phyloP scores from a whole-genome alignment of 495 filamentous ascomycete species.

The Aspergillus kassunensis region DNA sequence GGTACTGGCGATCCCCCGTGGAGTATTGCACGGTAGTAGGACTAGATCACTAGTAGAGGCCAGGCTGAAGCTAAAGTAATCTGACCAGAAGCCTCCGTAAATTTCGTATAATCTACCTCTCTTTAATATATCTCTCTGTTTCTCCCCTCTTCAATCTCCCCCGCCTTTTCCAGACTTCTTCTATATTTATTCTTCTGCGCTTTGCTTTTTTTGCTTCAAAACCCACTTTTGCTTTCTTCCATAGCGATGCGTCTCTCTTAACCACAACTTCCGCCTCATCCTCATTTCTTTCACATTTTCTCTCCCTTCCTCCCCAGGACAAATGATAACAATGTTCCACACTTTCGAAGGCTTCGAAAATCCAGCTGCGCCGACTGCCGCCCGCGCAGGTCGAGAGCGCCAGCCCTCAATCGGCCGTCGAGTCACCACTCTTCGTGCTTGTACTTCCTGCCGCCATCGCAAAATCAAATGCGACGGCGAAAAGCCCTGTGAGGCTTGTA shows the following conservation, averaged over 20 bases:
- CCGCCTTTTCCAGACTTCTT: constrained; percentile 2
- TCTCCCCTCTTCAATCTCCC: constrained; percentile 1
- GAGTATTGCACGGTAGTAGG: not conserved
- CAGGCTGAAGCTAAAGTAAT: too few species aligned
- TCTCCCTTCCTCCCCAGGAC: not conserved
- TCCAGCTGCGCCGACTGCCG: constrained; percentile 23
- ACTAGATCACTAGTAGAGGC: not conserved
- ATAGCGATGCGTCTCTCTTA: not conserved
- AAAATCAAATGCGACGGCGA: constrained; percentile 49
- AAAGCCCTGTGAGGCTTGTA: constrained; percentile 44
- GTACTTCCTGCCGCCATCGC: constrained; percentile 44
- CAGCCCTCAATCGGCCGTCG: constrained; percentile 37
- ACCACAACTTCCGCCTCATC: not conserved
- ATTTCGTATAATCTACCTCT: not conserved
- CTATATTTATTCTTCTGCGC: not conserved
- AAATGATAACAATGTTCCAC: constrained; percentile 33
- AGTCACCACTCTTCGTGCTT: constrained; percentile 40
- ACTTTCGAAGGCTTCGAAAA: constrained; percentile 43
- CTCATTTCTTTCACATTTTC: not conserved
- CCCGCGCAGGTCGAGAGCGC: constrained; percentile 29
- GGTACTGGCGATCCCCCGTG: constrained; percentile 7
- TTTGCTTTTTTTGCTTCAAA: constrained; percentile 1
- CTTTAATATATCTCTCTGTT: not conserved
- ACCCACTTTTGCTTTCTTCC: not conserved
- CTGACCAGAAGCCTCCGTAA: not conserved